phyloP scores from a whole-genome alignment of 176 grass and related monocot genomes.

The Dactylis glomerata region DNA sequence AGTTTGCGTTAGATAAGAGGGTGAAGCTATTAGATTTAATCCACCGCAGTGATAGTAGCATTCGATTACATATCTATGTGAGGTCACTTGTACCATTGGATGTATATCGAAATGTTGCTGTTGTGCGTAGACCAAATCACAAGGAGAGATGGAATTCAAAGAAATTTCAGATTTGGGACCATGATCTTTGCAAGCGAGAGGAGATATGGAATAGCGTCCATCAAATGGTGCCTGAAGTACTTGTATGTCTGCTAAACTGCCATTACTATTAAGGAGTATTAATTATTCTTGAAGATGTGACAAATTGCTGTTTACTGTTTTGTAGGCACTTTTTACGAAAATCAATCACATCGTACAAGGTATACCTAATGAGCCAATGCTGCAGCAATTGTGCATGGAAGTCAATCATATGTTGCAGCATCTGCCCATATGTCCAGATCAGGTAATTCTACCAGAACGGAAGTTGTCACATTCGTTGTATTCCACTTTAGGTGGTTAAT shows the following conservation, averaged over 20 bases:
- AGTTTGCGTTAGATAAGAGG: neutral
- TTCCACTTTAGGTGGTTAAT: neutral
- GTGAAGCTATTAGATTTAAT: neutral
- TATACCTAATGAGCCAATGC: too few species aligned
- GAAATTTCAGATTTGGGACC: neutral
- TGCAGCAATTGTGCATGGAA: too few species aligned
- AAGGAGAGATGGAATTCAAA: neutral
- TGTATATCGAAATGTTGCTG: neutral
- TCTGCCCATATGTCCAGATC: too few species aligned
- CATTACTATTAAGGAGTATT: too few species aligned
- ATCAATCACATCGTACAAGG: too few species aligned
- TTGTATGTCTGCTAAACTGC: too few species aligned
- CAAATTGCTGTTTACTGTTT: too few species aligned
- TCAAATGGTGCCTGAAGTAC: too few species aligned
- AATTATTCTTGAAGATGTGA: too few species aligned
- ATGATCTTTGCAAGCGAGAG: neutral
- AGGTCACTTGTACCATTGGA: conserved; percentile 17
- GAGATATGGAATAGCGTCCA: neutral
- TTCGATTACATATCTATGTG: neutral
- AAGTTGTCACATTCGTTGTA: neutral
- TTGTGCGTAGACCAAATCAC: conserved; percentile 3
- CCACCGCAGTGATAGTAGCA: neutral
- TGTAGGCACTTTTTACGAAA: too few species aligned
- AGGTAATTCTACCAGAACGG: neutral
- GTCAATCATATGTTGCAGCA: too few species aligned